Conservation (phyloP, 768 basidiomycete species). For the Suillus bovinus region DNA sequence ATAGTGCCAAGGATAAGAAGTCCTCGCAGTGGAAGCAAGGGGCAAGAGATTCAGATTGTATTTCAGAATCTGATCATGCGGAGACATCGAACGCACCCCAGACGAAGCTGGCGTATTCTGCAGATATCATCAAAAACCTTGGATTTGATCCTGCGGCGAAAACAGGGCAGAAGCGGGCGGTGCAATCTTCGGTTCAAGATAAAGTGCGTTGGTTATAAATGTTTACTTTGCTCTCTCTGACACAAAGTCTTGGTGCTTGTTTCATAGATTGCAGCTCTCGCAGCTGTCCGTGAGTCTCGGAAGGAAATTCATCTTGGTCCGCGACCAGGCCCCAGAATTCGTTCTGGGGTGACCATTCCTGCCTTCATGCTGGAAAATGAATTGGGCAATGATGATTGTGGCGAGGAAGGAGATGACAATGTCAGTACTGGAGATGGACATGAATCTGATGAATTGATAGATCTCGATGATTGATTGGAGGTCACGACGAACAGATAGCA, state of each 20-base stretch:
- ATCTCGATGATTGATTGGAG: slow-evolving; percentile 12
- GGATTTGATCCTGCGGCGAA: slow-evolving; percentile 80
- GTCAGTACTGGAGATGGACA: slow-evolving; percentile 25
- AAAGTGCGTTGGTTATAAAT: slow-evolving; percentile 47
- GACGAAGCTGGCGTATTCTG: slow-evolving; percentile 58
- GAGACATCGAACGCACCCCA: slow-evolving; percentile 9
- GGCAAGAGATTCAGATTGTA: slow-evolving; percentile 17
- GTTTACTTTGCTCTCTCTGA: neutral
- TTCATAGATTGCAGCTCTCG: slow-evolving; percentile 55
- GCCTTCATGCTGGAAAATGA: slow-evolving; percentile 29
- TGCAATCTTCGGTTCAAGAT: slow-evolving; percentile 45
- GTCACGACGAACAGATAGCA: neutral
- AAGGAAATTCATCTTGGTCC: slow-evolving; percentile 61
- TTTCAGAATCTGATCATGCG: slow-evolving; percentile 19
- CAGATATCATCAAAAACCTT: slow-evolving; percentile 63
- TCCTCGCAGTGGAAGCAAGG: slow-evolving; percentile 15
- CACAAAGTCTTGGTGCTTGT: neutral
- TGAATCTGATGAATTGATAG: slow-evolving; percentile 29
- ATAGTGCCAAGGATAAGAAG: slow-evolving; percentile 17
- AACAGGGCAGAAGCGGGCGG: slow-evolving; percentile 43
- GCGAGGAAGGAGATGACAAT: slow-evolving; percentile 14
- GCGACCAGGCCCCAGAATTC: slow-evolving; percentile 60
- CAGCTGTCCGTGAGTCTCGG: slow-evolving; percentile 49
- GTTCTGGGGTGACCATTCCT: slow-evolving; percentile 54
- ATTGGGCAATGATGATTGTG: slow-evolving; percentile 8